Evolutionary conservation across 2,329 filamentous ascomycete species (phyloP).

Genomic region (Pseudogymnoascus verrucosus): DNA sequence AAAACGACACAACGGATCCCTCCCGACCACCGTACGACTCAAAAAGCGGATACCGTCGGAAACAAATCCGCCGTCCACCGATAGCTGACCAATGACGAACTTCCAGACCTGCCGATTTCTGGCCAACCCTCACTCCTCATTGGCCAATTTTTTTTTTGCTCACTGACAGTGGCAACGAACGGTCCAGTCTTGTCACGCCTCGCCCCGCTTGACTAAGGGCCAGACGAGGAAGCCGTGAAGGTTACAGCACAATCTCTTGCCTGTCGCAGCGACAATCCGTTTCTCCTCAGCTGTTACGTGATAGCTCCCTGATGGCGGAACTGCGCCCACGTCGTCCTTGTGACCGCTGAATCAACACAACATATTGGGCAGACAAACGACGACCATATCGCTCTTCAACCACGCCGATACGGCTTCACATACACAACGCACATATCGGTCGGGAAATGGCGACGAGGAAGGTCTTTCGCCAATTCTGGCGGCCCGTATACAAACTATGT

Average conservation of each 20-base stretch:
- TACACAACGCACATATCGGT: neutral
- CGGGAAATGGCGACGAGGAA: neutral
- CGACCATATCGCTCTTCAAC: neutral
- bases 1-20: neutral
- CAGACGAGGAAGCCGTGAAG: constrained; percentile 1
- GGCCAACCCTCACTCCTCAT: neutral
- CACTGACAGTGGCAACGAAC: neutral
- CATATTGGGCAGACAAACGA: neutral
- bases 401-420: neutral
- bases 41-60: constrained; percentile 3
- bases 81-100: neutral
- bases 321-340: neutral
- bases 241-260: constrained; percentile 1
- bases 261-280: neutral
- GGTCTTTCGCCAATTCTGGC: neutral
- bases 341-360: neutral
- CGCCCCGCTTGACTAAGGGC: neutral
- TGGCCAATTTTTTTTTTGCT: neutral
- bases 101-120: neutral
- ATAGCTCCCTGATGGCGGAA: neutral
- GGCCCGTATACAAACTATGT: neutral
- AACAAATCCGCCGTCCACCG: neutral
- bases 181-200: constrained; percentile 1
- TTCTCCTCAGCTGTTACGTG: neutral
- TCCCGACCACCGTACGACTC: neutral